These are phyloP conservation scores for Kwoniella dejecticola DNA, from an alignment of 768 basidiomycete species.

Conservation along the genomic window DNA sequence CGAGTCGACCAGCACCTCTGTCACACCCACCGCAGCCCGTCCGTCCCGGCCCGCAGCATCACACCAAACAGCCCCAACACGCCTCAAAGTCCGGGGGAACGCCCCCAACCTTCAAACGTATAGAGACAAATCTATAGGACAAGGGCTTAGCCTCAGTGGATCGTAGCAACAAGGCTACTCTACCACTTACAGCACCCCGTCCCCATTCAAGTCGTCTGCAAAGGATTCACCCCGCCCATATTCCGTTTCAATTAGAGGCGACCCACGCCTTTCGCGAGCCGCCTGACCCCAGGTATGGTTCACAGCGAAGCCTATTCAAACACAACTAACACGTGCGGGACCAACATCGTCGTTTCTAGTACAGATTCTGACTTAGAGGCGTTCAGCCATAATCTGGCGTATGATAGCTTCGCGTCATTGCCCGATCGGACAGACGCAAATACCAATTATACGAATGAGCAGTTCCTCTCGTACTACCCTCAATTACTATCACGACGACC, in stretches of 20 bases:
- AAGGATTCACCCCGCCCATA: constrained; percentile 71
- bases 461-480: constrained; percentile 81
- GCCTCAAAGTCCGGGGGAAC: not conserved
- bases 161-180: constrained; percentile 78
- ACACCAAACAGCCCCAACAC: not conserved
- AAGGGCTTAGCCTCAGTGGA: constrained; percentile 74
- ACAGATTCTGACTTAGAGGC: constrained; percentile 81
- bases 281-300: constrained; percentile 64
- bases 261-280: constrained; percentile 57
- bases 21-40: not conserved
- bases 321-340: constrained; percentile 68
- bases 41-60: not conserved
- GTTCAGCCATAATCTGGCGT: constrained; percentile 82
- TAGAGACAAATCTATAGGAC: constrained; percentile 67
- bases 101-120: constrained; percentile 12
- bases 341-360: constrained; percentile 73
- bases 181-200: constrained; percentile 72
- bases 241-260: constrained; percentile 64
- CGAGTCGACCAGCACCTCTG: not conserved
- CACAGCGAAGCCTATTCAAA: constrained; percentile 70
- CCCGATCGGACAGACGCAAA: constrained; percentile 62
- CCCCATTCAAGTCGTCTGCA: constrained; percentile 74
- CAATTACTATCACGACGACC: constrained; percentile 74
- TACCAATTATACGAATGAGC: constrained; percentile 81
- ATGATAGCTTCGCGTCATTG: constrained; percentile 79